Conservation (phyloP, 257 asterid genomes). For the Penstemon eatonii region DNA sequence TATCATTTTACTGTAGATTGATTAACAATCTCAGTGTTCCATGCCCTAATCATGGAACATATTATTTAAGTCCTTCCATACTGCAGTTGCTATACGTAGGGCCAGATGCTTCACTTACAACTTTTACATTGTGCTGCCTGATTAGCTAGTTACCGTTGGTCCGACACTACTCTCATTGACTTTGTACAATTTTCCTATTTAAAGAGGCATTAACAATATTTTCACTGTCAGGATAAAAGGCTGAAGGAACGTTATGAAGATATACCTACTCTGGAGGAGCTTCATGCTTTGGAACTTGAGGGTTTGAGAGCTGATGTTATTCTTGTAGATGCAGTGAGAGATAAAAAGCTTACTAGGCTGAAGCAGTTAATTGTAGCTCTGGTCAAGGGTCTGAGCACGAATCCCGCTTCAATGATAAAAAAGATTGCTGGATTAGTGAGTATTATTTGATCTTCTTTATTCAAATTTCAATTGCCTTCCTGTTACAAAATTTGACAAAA, state of each 20-base stretch:
- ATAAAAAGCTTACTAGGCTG: constrained; percentile 84
- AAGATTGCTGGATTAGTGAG: constrained; percentile 97
- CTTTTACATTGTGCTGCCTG: background rate
- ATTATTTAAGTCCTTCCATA: too few relatives aligned
- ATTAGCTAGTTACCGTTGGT: background rate
- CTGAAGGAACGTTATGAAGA: constrained; percentile 81
- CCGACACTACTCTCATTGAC: background rate
- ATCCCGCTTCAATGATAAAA: constrained; percentile 78
- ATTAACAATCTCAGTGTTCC: too few relatives aligned
- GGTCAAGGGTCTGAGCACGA: constrained; percentile 80
- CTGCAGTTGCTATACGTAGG: background rate
- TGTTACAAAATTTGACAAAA: too few relatives aligned
- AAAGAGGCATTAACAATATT: constrained; percentile 18
- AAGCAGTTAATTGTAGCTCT: constrained; percentile 79
- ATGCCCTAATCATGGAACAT: too few relatives aligned
- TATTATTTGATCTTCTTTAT: constrained; percentile 26
- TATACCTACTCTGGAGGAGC: constrained; percentile 86
- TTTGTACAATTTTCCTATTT: background rate
- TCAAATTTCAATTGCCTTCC: background rate
- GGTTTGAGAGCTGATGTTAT: constrained; percentile 82
- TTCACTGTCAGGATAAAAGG: constrained; percentile 69
- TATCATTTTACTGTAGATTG: too few relatives aligned
- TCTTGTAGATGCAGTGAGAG: constrained; percentile 85
- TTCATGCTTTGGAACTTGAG: constrained; percentile 74
- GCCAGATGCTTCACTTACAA: constrained; percentile 7